Base-by-base conservation (phyloP, 805 yeast genomes). In the Metschnikowia reukaufii region DNA sequence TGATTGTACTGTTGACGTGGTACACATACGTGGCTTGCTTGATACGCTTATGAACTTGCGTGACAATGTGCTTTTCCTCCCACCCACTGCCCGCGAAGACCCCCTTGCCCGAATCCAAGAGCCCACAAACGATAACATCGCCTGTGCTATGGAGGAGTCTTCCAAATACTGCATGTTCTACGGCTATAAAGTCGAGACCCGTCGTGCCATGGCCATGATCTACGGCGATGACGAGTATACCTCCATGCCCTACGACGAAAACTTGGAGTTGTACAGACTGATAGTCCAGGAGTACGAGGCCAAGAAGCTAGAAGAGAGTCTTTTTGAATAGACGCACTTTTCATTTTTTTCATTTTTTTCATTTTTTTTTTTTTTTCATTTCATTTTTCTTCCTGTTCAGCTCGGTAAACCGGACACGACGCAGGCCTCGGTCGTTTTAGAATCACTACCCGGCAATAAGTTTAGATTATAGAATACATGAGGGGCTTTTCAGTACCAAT, bases 1-100 rank as follows among this genome's bases (percentile, higher is more conserved):
- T 7, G 77, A 73, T 53, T 52, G 56, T 23, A 69, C 72, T 13
- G 69, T 69, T 13, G 65, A 65, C 39, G 55, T 63, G 10, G 48
- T 72, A 13, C 68, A 70, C 46, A 56, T 72, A 9, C 61, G 57
- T 39, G 72, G 73, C 2, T 32, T 50, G 15, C 39, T 50, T 7
- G 30, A 46, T 16, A n/a, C 36, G 6, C 46, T 50, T 9, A 29
- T 50, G 46, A 50, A 50, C 36, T 16, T 48, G 9, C 46, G 41
- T 2, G 53, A 43, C 21, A 37, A 35, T 8, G 25, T 39, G n/a
- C 34, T 50, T 10, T 39, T 42, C 30, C 33, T 41, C 18, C 50
- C 48, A 6, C 40, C 31, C n/a, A n/a, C n/a, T n/a, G n/a, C n/a
- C n/a, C n/a, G n/a, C n/a, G n/a, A n/a, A n/a, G n/a, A n/a, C n/a